Base-by-base conservation (phyloP, 768 basidiomycete genomes). In the Lactarius deliciosus region DNA sequence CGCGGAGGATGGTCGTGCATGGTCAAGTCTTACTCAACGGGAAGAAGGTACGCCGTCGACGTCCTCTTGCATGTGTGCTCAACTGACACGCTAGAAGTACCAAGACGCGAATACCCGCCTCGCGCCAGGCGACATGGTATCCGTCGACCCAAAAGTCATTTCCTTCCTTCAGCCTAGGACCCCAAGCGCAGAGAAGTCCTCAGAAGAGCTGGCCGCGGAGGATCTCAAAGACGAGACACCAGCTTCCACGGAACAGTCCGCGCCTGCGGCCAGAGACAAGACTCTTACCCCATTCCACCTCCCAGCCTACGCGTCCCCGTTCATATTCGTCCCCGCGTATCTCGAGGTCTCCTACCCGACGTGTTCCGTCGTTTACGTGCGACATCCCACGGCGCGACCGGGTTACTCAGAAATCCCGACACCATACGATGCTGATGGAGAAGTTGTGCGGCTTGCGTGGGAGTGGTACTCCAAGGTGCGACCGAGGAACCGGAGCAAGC, bases 321-420 rank as follows among this genome's bases (percentile, higher is more conserved):
- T 90, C 82, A 81, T 98, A 47, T 98, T 97, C 82, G 85, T 98
- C 69, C 97, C 97, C 5, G 88, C 93, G 0, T 96, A 94, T 76
- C 83, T 94, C 61, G 92, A 96, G 71, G 85, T 88, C 15, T 91
- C 88, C 64, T 98, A 91, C 81, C 74, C 83, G 57, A 94, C 94
- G 11, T 98, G 96, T 76, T 93, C 95, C 2, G 89, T 89, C 16
- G 81, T 98, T 60, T 98, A 96, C 75, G 86, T 98, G 38, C 91
- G 97, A 43, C 94, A 98, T 73, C 97, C 97, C 9, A 97, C 96
- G 0, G 97, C 96, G 0, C 86, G 94, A n/a, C 93, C 95, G 0
- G 92, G 92, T 7, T 95, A 96, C 78, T 92, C 90, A 18, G 97
- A 99, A 77, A 90, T 99, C 43, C 94, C 96, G 7, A 92, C 92